A percentile compares a stretch with the other conserved stretches of the same genome.
phyloP scores from a whole-genome alignment of 139 green algal species.

The Microglena sp. region DNA sequence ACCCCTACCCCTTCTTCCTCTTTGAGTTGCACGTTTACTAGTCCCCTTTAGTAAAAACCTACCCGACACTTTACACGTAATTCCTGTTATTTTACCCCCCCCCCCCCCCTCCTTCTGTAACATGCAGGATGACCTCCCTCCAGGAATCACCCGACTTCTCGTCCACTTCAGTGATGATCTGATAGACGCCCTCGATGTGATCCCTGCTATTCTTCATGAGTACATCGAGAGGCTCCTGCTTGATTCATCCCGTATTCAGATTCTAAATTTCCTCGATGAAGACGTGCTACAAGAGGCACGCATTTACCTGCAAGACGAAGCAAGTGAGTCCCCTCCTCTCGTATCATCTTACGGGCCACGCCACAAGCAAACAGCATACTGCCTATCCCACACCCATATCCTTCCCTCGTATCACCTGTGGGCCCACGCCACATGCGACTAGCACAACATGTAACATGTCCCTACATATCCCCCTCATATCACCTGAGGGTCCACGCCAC shows the following conservation, averaged over 20 bases:
- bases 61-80: background rate
- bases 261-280: constrained; percentile 14
- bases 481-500: too few relatives aligned
- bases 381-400: too few relatives aligned
- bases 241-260: constrained; percentile 6
- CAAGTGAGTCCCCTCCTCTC: constrained; percentile 11
- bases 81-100: background rate
- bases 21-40: background rate
- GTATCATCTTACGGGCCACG: too few relatives aligned
- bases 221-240: constrained; percentile 4
- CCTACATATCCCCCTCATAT: too few relatives aligned
- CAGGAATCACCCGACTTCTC: constrained; percentile 1
- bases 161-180: background rate
- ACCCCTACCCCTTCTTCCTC: background rate
- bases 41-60: background rate
- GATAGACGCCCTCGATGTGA: constrained; percentile 9
- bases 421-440: too few relatives aligned
- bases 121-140: background rate
- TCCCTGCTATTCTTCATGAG: constrained; percentile 8
- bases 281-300: constrained; percentile 10
- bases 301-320: constrained; percentile 1
- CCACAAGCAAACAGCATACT: too few relatives aligned
- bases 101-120: background rate
- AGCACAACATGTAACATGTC: too few relatives aligned
- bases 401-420: too few relatives aligned